Evolutionary conservation across 345 rosid genomes (phyloP).

Genomic region (Sonneratia caseolaris): DNA sequence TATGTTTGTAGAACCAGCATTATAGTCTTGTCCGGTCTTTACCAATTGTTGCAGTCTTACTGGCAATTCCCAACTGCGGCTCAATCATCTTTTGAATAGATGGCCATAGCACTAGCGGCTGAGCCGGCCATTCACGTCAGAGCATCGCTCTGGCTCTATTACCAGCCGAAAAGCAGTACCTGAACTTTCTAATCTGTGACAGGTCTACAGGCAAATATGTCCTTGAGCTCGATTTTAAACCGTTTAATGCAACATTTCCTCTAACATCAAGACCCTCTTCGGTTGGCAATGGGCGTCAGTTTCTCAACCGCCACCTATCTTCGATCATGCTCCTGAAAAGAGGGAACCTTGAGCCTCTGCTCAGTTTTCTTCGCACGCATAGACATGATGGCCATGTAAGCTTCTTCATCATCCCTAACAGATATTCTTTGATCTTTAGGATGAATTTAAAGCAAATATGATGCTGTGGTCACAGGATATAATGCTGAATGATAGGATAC

Average conservation of each 20-base stretch:
- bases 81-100: no score
- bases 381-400: slow-evolving; percentile 24
- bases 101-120: no score
- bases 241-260: slow-evolving; percentile 28
- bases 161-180: neutral
- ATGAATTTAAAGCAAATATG: no score
- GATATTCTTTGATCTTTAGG: neutral
- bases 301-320: slow-evolving; percentile 22
- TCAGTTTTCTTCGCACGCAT: slow-evolving; percentile 24
- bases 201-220: slow-evolving; percentile 15
- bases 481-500: slow-evolving; percentile 57
- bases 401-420: neutral
- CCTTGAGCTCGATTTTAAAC: slow-evolving; percentile 34
- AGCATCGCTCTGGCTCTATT: no score
- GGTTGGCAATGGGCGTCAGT: slow-evolving; percentile 32
- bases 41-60: no score
- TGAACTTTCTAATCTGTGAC: slow-evolving; percentile 4
- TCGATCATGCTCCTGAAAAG: slow-evolving; percentile 25
- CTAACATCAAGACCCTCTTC: slow-evolving; percentile 23
- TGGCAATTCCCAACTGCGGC: no score
- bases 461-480: slow-evolving; percentile 20
- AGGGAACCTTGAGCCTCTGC: slow-evolving; percentile 28
- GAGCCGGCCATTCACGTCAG: no score
- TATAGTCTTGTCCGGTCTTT: no score
- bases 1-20: neutral